Conservation (phyloP, 768 basidiomycete species). For the Leccinum boreale region DNA sequence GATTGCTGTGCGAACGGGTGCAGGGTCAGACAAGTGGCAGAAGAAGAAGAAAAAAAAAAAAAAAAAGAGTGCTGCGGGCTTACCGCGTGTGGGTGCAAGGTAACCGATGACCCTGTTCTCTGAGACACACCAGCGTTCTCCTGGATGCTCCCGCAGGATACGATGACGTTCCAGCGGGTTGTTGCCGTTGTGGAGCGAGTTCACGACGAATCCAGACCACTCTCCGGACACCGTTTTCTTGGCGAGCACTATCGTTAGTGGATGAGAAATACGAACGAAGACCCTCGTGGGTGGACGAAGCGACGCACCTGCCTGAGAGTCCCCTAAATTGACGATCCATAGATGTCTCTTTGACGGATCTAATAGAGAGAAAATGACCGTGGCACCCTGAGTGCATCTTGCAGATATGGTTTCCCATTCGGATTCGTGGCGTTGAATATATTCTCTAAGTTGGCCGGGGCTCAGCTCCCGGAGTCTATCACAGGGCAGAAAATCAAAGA, state of each 20-base stretch:
- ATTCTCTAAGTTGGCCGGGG: slow-evolving; percentile 37
- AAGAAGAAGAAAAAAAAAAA: neutral
- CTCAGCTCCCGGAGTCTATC: slow-evolving; percentile 35
- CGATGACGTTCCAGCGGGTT: slow-evolving; percentile 28
- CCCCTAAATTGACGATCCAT: slow-evolving; percentile 35
- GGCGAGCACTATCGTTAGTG: slow-evolving; percentile 17
- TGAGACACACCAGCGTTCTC: slow-evolving; percentile 28
- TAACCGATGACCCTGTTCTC: slow-evolving; percentile 37
- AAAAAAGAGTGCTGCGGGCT: slow-evolving; percentile 5
- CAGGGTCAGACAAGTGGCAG: slow-evolving; percentile 14
- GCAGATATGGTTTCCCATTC: slow-evolving; percentile 36
- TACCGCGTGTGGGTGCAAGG: slow-evolving; percentile 38
- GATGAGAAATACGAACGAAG: slow-evolving; percentile 4
- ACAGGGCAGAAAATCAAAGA: slow-evolving; percentile 42
- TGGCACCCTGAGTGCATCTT: slow-evolving; percentile 33
- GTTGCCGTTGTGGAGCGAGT: slow-evolving; percentile 29
- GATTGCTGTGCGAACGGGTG: slow-evolving; percentile 24
- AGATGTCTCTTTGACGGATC: slow-evolving; percentile 28
- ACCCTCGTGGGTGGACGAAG: neutral
- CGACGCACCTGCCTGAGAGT: slow-evolving; percentile 33
- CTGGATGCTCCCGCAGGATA: slow-evolving; percentile 29
- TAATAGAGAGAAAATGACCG: slow-evolving; percentile 31
- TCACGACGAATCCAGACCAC: slow-evolving; percentile 23
- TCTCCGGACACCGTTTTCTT: slow-evolving; percentile 15
- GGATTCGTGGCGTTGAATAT: slow-evolving; percentile 35